These are phyloP conservation scores for Leccinum variicolor DNA, from an alignment of 768 basidiomycete genomes.

Conservation along the genomic window DNA sequence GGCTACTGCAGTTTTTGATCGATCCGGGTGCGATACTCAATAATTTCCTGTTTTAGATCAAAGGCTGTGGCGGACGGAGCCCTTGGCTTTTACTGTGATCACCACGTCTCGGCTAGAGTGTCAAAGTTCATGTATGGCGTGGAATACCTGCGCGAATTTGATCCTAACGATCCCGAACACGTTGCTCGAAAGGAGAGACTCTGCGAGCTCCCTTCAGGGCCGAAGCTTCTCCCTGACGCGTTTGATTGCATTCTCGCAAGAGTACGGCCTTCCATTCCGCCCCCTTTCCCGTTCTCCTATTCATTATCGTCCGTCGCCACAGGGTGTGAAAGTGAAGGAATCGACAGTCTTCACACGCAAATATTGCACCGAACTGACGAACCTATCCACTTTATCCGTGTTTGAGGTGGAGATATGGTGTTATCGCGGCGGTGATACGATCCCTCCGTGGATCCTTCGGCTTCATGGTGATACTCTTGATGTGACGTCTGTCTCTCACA, in stretches of 20 bases:
- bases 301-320: slow-evolving; percentile 5
- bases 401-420: slow-evolving; percentile 88
- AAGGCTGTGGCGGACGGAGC: slow-evolving; percentile 86
- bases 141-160: slow-evolving; percentile 68
- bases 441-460: slow-evolving; percentile 74
- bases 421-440: slow-evolving; percentile 66
- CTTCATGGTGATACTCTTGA: slow-evolving; percentile 33
- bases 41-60: slow-evolving; percentile 44
- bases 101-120: slow-evolving; percentile 78
- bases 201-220: slow-evolving; percentile 75
- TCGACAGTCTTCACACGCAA: slow-evolving; percentile 79
- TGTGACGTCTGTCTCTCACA: background rate
- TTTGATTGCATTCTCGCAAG: slow-evolving; percentile 77
- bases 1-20: background rate
- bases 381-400: slow-evolving; percentile 67
- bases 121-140: slow-evolving; percentile 83
- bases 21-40: slow-evolving; percentile 4
- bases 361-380: slow-evolving; percentile 80
- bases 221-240: slow-evolving; percentile 73
- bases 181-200: slow-evolving; percentile 58
- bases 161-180: slow-evolving; percentile 65
- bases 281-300: slow-evolving; percentile 1
- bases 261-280: slow-evolving; percentile 38
- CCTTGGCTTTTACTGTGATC: slow-evolving; percentile 81
- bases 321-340: slow-evolving; percentile 76